These are phyloP conservation scores for Arbutus unedo DNA, from an alignment of 148 eudicot species.

Conservation along the genomic window DNA sequence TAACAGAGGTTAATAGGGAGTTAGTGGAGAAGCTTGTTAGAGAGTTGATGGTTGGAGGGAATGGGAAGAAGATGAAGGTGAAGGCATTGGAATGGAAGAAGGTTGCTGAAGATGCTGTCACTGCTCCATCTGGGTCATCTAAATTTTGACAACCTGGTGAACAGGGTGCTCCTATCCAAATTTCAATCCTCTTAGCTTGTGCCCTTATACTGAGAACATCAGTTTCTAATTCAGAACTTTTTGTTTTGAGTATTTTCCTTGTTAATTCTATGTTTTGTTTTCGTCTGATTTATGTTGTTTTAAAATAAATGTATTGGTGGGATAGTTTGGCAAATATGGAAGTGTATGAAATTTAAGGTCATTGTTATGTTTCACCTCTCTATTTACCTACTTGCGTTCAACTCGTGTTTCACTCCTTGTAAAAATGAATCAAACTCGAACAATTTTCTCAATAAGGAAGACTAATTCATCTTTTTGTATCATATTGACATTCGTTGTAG, in stretches of 20 bases:
- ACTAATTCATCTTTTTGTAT: neutral
- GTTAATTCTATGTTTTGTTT: no score
- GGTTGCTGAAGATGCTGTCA: constrained; percentile 26
- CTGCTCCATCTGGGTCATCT: constrained; percentile 27
- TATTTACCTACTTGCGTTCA: no score
- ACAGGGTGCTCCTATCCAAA: constrained; percentile 19
- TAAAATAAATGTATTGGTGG: no score
- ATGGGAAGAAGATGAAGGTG: constrained; percentile 27
- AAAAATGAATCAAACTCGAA: no score
- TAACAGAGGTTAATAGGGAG: constrained; percentile 26
- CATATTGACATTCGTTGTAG: constrained; percentile 29
- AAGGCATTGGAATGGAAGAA: constrained; percentile 31
- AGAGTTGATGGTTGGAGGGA: constrained; percentile 34
- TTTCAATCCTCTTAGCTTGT: neutral
- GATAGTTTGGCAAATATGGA: no score
- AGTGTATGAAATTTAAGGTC: no score
- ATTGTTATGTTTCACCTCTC: no score
- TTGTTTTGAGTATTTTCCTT: no score
- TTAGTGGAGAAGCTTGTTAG: constrained; percentile 32
- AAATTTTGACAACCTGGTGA: constrained; percentile 16
- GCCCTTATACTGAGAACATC: neutral
- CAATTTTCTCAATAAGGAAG: no score
- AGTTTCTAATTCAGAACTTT: no score
- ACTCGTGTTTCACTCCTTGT: no score
- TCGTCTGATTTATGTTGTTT: no score